Evolutionary conservation across 2,329 filamentous ascomycete species (phyloP).

Genomic region (Botrytis porri): DNA sequence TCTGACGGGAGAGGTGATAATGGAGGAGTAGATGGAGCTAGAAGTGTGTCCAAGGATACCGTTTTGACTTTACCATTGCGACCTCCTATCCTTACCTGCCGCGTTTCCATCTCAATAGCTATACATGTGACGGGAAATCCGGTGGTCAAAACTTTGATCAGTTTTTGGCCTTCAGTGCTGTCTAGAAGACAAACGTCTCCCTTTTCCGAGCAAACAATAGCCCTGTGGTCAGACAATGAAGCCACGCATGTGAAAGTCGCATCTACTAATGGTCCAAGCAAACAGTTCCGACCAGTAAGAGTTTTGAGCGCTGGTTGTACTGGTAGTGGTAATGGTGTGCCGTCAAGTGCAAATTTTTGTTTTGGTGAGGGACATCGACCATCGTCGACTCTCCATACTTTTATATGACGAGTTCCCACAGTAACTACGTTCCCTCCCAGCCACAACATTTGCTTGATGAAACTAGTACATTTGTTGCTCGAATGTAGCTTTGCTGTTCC

Average conservation of each 20-base stretch:
- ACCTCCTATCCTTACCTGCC: conserved; percentile 40
- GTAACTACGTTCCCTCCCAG: conserved; percentile 81
- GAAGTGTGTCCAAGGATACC: conserved; percentile 47
- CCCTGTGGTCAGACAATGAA: conserved; percentile 67
- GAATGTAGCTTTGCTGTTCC: conserved; percentile 75
- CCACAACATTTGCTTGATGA: conserved; percentile 85
- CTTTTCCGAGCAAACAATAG: conserved; percentile 80
- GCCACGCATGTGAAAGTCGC: conserved; percentile 78
- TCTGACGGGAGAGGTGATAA: conserved; percentile 32
- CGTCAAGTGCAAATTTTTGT: conserved; percentile 51
- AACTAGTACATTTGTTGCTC: conserved; percentile 90
- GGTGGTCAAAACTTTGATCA: conserved; percentile 63
- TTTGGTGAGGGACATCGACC: conserved; percentile 60
- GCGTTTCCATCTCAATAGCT: conserved; percentile 39
- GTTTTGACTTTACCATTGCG: conserved; percentile 45
- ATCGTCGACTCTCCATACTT: conserved; percentile 86
- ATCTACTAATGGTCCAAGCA: conserved; percentile 79
- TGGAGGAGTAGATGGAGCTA: conserved; percentile 35
- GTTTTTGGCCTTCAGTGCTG: conserved; percentile 65
- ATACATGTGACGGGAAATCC: conserved; percentile 55
- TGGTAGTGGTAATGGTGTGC: conserved; percentile 38
- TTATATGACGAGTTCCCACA: conserved; percentile 85
- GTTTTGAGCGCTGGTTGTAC: conserved; percentile 57
- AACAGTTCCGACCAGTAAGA: conserved; percentile 79
- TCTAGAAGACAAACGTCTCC: conserved; percentile 91